Evolutionary conservation across 768 basidiomycete species (phyloP), one percentile per base, ranked within the genome.

Genomic region (Lactarius deliciosus): DNA sequence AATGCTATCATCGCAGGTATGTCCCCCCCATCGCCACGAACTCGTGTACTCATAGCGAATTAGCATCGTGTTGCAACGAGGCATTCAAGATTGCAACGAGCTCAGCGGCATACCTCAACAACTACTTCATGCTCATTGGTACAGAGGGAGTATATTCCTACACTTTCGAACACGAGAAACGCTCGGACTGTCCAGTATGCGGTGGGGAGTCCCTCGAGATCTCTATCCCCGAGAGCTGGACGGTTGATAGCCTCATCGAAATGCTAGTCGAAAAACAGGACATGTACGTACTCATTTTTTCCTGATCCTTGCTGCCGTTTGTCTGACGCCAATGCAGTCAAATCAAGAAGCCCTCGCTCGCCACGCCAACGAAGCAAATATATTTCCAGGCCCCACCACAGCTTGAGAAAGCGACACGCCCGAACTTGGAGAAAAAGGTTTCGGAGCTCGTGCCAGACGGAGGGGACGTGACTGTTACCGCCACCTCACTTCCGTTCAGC

Each of bases 81-180:
- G 97, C 97, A 18, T 96, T 99, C 82, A 99, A 99, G 79, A 94
- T 99, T 66, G 96, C 94, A 28, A 98, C 97, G 0, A 92, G 88
- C 69, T 93, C 92, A 28, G 96, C 96, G 0, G 93, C 95, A 5
- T 96, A 88, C 75, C 82, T 99, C 63, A 92, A 96, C 78, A 98
- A 98, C 76, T 99, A 98, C 76, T 97, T 98, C 78, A 94, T 98
- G 95, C 84, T 98, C 64, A 94, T 96, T 68, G 97, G 97, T 40
- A 98, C 94, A 10, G 95, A 98, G 61, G 91, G 94, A 28, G 86
- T 98, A 11, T 99, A 99, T 78, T 95, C 96, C 2, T 96, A 92
- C 78, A 98, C 97, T 0, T 99, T 98, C 74, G 88, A 97, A 78
- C 92, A 96, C 74, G 94, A 98, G 79, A 88, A 87, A 73, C 89